Percentiles rank a stretch among this genome's conserved stretches.
phyloP scores from a whole-genome alignment of 805 yeast species.

The Candida pseudofarinosa region DNA sequence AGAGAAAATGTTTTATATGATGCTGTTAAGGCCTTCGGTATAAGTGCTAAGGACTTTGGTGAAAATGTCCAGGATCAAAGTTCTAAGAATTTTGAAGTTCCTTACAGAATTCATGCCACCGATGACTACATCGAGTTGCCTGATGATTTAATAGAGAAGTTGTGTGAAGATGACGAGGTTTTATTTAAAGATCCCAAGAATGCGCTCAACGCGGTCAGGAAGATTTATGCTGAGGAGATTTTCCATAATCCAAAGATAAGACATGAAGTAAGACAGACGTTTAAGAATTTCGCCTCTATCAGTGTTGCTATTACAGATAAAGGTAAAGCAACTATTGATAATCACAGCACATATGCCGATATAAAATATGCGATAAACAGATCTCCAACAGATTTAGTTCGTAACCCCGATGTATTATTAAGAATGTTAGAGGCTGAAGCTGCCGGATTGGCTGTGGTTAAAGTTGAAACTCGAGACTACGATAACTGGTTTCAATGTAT shows the following conservation, averaged over 20 bases:
- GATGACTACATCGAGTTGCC: slow-evolving; percentile 66
- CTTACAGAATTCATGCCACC: slow-evolving; percentile 62
- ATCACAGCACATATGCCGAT: slow-evolving; percentile 77
- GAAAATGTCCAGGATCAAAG: slow-evolving; percentile 69
- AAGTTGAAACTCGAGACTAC: slow-evolving; percentile 49
- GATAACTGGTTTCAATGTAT: slow-evolving; percentile 40
- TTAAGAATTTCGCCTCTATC: slow-evolving; percentile 59
- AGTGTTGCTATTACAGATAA: slow-evolving; percentile 80
- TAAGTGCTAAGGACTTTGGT: slow-evolving; percentile 75
- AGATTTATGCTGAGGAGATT: slow-evolving; percentile 74
- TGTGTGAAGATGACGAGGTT: slow-evolving; percentile 43
- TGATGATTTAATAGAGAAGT: slow-evolving; percentile 48
- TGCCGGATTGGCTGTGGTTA: slow-evolving; percentile 64
- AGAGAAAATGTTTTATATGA: slow-evolving; percentile 60
- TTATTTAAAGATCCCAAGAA: slow-evolving; percentile 54
- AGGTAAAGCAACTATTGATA: slow-evolving; percentile 63
- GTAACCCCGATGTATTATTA: slow-evolving; percentile 75
- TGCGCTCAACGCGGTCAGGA: slow-evolving; percentile 70
- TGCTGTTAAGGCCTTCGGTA: slow-evolving; percentile 68
- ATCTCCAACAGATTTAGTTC: slow-evolving; percentile 67
- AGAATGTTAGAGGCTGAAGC: slow-evolving; percentile 91
- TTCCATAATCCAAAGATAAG: slow-evolving; percentile 79
- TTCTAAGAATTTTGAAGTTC: slow-evolving; percentile 40
- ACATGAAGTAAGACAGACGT: slow-evolving; percentile 60
- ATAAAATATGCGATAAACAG: slow-evolving; percentile 88